Evolutionary conservation across 345 rosid species (phyloP).

Genomic region (Brassica napus): DNA sequence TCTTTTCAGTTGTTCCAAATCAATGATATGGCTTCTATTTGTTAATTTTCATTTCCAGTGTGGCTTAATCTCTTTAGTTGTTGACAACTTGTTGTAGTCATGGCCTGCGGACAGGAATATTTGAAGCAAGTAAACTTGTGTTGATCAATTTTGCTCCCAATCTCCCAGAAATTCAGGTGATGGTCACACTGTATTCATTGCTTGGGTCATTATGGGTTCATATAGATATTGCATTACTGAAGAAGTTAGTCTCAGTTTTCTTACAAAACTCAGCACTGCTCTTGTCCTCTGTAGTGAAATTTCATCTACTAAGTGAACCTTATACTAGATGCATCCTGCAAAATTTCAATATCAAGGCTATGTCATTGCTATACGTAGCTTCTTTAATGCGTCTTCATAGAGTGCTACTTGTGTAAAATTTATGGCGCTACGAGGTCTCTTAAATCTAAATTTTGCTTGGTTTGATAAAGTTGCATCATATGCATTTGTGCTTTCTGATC

Average conservation of each 20-base stretch:
- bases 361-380: background rate
- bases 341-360: background rate
- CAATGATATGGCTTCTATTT: background rate
- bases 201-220: slow-evolving; percentile 3
- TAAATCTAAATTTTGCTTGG: background rate
- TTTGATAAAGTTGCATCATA: slow-evolving; percentile 11
- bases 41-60: slow-evolving; percentile 11
- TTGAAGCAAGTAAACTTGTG: slow-evolving; percentile 85
- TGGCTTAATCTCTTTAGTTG: slow-evolving; percentile 27
- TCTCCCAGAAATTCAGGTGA: slow-evolving; percentile 88
- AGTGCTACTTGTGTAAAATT: too few species aligned
- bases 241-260: background rate
- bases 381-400: background rate
- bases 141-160: slow-evolving; percentile 87
- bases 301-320: background rate
- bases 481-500: slow-evolving; percentile 4
- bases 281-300: slow-evolving; percentile 2
- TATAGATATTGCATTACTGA: background rate
- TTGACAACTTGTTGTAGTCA: slow-evolving; percentile 69
- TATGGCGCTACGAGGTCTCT: too few species aligned
- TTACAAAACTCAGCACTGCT: background rate
- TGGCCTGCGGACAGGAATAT: slow-evolving; percentile 94
- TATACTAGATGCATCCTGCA: background rate
- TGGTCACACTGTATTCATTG: slow-evolving; percentile 8
- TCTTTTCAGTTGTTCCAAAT: slow-evolving; percentile 29